These are phyloP conservation scores for Globisporangium rhizosaccharum DNA, from an alignment of 352 stramenopile species.

Conservation along the genomic window DNA sequence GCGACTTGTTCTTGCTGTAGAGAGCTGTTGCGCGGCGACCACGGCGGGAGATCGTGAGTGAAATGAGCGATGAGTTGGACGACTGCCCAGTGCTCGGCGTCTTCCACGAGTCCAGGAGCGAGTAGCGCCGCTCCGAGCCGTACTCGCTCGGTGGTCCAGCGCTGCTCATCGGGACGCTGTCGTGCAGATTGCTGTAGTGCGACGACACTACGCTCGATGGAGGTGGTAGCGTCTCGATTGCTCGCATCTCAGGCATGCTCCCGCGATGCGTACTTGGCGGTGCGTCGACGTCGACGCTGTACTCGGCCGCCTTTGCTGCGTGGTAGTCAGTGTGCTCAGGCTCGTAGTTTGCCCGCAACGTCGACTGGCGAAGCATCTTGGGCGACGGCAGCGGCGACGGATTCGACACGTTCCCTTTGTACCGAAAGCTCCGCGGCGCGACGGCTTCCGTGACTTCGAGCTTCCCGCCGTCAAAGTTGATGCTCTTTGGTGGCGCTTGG, in stretches of 20 bases:
- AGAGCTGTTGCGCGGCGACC: slow-evolving; percentile 51
- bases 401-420: slow-evolving; percentile 36
- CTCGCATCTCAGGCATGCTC: slow-evolving; percentile 29
- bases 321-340: slow-evolving; percentile 66
- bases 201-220: slow-evolving; percentile 2
- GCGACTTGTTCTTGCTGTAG: slow-evolving; percentile 63
- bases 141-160: slow-evolving; percentile 18
- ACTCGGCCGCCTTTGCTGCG: slow-evolving; percentile 64
- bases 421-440: slow-evolving; percentile 60
- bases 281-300: slow-evolving; percentile 43
- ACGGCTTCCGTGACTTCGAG: slow-evolving; percentile 47
- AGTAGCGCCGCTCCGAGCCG: slow-evolving; percentile 54
- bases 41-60: slow-evolving; percentile 63
- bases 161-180: slow-evolving; percentile 3
- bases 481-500: slow-evolving; percentile 52
- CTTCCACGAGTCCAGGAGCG: slow-evolving; percentile 71
- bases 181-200: slow-evolving; percentile 2
- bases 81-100: slow-evolving; percentile 37
- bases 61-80: slow-evolving; percentile 60
- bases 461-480: slow-evolving; percentile 55
- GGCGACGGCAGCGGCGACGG: slow-evolving; percentile 36
- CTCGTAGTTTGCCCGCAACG: slow-evolving; percentile 59
- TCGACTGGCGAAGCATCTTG: slow-evolving; percentile 40
- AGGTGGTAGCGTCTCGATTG: slow-evolving; percentile 7
- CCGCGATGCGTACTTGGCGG: slow-evolving; percentile 26